Evolutionary conservation across 2,329 filamentous ascomycete genomes (phyloP).

Genomic region (Ambrosiella xylebori): DNA sequence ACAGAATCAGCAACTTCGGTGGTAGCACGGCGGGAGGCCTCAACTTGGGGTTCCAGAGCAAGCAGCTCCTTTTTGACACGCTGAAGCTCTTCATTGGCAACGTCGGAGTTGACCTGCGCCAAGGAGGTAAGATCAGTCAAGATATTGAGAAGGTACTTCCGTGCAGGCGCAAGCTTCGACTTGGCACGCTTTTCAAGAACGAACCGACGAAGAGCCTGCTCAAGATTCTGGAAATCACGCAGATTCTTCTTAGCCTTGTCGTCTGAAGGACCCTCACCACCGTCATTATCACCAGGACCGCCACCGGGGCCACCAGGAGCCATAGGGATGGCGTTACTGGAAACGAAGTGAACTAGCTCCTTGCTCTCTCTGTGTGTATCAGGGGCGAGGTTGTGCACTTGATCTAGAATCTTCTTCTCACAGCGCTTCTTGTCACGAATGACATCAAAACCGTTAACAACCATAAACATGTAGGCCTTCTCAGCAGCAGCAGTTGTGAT

Average conservation of each 20-base stretch:
- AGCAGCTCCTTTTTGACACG: conserved; percentile 65
- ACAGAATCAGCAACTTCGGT: conserved; percentile 66
- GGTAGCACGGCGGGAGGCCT: conserved; percentile 66
- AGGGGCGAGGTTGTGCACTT: conserved; percentile 74
- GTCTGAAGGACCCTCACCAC: conserved; percentile 25
- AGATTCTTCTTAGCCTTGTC: conserved; percentile 68
- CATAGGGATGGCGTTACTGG: conserved; percentile 83
- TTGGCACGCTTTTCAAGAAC: conserved; percentile 89
- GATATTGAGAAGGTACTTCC: conserved; percentile 88
- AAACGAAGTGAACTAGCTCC: conserved; percentile 94
- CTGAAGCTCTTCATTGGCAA: conserved; percentile 70
- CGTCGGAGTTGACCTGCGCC: conserved; percentile 71
- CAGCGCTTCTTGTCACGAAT: conserved; percentile 85
- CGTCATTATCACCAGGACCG: conserved; percentile 36
- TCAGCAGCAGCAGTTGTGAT: conserved; percentile 90
- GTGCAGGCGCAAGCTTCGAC: conserved; percentile 88
- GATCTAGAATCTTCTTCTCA: conserved; percentile 82
- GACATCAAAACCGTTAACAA: conserved; percentile 91
- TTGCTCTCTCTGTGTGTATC: conserved; percentile 81
- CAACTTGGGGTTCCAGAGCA: conserved; percentile 69
- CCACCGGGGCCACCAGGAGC: conserved; percentile 40
- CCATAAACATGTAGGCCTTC: conserved; percentile 97
- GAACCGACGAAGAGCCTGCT: conserved; percentile 76
- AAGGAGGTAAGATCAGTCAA: conserved; percentile 72
- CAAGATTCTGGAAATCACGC: conserved; percentile 75